These are phyloP conservation scores for Bacidia rubella DNA, from an alignment of 495 filamentous ascomycete species.

Conservation along the genomic window DNA sequence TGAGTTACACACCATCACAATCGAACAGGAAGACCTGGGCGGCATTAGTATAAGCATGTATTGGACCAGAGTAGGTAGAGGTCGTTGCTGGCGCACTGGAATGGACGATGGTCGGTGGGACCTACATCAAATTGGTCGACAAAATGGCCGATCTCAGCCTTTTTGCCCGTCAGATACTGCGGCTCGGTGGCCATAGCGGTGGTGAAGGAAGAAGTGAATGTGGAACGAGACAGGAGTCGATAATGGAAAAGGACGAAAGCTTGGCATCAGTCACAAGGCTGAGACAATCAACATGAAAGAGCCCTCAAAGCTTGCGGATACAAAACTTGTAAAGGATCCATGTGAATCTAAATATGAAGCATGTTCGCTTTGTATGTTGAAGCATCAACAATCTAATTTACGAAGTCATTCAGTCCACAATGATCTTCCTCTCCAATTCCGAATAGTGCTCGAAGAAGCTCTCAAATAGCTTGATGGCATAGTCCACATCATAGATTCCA, in stretches of 20 bases:
- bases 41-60: not conserved
- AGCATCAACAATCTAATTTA: no score
- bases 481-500: conserved; percentile 74
- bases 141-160: conserved; percentile 60
- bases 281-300: no score
- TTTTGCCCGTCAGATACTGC: conserved; percentile 70
- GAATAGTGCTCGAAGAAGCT: conserved; percentile 77
- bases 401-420: conserved; percentile 65
- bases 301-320: no score
- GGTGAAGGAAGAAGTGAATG: not conserved
- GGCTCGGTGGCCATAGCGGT: conserved; percentile 25
- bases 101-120: conserved; percentile 11
- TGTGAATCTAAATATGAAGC: no score
- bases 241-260: no score
- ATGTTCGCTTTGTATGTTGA: no score
- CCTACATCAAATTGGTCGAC: conserved; percentile 83
- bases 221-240: no score
- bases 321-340: no score
- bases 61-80: not conserved
- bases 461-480: conserved; percentile 75
- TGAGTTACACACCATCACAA: conserved; percentile 69
- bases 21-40: conserved; percentile 86
- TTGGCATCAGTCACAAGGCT: no score
- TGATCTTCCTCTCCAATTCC: conserved; percentile 63
- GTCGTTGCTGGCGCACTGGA: no score